Evolutionary conservation across 495 filamentous ascomycete genomes (phyloP), one percentile per base, ranked within the genome.

Genomic region (Evernia prunastri): DNA sequence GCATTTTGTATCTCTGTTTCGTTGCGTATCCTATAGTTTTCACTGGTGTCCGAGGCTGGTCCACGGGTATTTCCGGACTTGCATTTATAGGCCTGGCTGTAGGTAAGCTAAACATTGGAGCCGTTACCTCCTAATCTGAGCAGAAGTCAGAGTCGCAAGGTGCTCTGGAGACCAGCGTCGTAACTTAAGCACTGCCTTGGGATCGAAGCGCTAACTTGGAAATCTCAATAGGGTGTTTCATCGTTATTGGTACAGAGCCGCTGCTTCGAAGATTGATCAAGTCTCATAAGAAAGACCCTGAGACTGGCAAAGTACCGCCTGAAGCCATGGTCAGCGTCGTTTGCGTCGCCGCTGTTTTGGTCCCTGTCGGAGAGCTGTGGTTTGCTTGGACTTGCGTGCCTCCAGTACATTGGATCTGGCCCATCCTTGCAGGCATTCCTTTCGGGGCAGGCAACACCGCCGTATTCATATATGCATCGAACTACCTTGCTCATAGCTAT

Each of bases 1-100:
- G 82, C 20, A 90, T 92, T 59, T 79, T 96, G 0, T 95, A 95
- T 71, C 81, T 95, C 40, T 92, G 90, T 75, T 96, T 95, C 75
- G 83, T 91, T 23, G 88, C 89, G 20, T 87, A 86, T 68, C 91
- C 91, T 2, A 85, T 92, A 43, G 85, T 94, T 61, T 94, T 93
- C 74, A 75, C 78, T 20, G 74, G 85, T 5, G 76, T 89, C 60
- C 87, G 90, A 18, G 86, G 86, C 61, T 95, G 90, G 90, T 77
- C 77, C 7, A 74, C 83, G 3, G 84, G 86, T 23, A 67, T 88
- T 23, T 82, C 85, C 0, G 90, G 90, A 2, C 84, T 94, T 3
- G 78, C 88, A 15, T 94, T 91, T 72, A 70, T 83, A 1, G 89
- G 90, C 8, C 91, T 96, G 56, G 89, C 89, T 25, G 72, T 87